A percentile compares a stretch with the other conserved stretches of the same genome.
Evolutionary conservation across 176 grass and related monocot genomes (phyloP).

Genomic region (Cymbopogon citratus): DNA sequence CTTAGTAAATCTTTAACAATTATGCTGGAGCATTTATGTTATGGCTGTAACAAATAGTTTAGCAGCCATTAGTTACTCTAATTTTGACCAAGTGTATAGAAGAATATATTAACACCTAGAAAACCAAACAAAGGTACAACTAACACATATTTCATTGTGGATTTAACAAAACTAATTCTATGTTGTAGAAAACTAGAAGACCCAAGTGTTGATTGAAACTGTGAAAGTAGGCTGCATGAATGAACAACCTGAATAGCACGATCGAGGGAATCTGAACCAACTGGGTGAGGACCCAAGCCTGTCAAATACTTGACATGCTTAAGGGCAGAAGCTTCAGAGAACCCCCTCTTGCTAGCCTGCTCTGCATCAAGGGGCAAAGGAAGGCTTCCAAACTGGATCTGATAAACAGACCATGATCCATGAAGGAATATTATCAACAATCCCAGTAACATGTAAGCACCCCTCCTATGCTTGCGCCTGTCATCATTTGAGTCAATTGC

Average conservation of each 20-base stretch:
- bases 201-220: not conserved
- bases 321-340: slow-evolving; percentile 79
- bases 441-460: slow-evolving; percentile 57
- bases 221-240: slow-evolving; percentile 7
- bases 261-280: slow-evolving; percentile 83
- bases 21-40: no score
- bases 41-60: not conserved
- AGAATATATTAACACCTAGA: not conserved
- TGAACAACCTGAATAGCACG: slow-evolving; percentile 68
- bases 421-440: slow-evolving; percentile 72
- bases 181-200: no score
- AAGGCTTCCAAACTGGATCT: slow-evolving; percentile 63
- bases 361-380: slow-evolving; percentile 65
- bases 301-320: slow-evolving; percentile 80
- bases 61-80: not conserved
- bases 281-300: slow-evolving; percentile 81
- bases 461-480: slow-evolving; percentile 44
- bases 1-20: no score
- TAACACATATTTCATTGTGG: no score
- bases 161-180: no score
- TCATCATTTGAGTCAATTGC: slow-evolving; percentile 18
- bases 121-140: not conserved
- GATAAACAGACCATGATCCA: slow-evolving; percentile 77
- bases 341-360: slow-evolving; percentile 71
- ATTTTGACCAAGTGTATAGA: not conserved